Conservation (phyloP, 148 eudicot genomes). For the Nepenthes mirabilis region DNA sequence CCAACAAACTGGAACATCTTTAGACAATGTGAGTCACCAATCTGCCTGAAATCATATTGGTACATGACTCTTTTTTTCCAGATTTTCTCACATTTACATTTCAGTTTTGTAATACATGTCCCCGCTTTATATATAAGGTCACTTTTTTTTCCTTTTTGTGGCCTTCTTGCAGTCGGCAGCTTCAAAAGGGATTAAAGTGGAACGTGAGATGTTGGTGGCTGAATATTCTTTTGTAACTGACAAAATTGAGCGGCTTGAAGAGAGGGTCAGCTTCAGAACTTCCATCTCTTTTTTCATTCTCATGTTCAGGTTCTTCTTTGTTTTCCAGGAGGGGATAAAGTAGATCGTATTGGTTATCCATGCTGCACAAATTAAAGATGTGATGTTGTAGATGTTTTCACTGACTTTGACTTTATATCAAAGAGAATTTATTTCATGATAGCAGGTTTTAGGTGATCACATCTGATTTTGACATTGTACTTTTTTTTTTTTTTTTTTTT, state of each 20-base stretch:
- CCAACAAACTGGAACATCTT: slow-evolving; percentile 25
- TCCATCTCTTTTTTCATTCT: not conserved
- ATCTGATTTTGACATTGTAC: too few species aligned
- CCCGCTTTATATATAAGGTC: not conserved
- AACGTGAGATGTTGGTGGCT: slow-evolving; percentile 65
- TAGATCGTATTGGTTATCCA: not conserved
- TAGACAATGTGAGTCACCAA: slow-evolving; percentile 39
- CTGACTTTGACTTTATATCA: too few species aligned
- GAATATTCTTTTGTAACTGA: slow-evolving; percentile 57
- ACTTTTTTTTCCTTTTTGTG: slow-evolving; percentile 3
- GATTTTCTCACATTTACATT: not conserved
- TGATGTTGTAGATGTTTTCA: too few species aligned
- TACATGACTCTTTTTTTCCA: slow-evolving; percentile 1
- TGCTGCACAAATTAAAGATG: too few species aligned
- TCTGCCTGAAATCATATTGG: not conserved
- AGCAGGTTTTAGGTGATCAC: too few species aligned
- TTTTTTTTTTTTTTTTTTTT: too few species aligned
- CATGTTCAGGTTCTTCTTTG: not conserved
- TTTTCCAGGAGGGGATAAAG: not conserved
- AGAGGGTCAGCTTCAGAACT: slow-evolving; percentile 33
- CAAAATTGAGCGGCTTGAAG: slow-evolving; percentile 53
- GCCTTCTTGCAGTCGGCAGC: slow-evolving; percentile 29
- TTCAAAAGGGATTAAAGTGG: slow-evolving; percentile 57
- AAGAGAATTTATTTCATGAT: too few species aligned
- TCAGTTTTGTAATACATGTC: not conserved